These are phyloP conservation scores for Jimgerdemannia flammicorona DNA, from an alignment of 192 early-diverging fungal species.

Conservation along the genomic window DNA sequence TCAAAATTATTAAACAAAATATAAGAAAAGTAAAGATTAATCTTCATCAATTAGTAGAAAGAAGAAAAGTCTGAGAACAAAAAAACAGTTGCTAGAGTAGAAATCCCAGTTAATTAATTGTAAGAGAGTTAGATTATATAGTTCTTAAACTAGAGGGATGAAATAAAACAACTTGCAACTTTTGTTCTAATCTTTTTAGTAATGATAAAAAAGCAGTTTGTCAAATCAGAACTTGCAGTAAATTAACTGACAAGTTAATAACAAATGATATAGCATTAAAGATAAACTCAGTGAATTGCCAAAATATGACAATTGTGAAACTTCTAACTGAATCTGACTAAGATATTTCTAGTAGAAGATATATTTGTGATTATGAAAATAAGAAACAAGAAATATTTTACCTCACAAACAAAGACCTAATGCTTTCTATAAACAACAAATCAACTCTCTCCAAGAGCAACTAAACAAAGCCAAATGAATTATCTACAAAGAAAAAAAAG, in stretches of 20 bases:
- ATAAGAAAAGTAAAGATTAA: slow-evolving; percentile 24
- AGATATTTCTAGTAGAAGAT: slow-evolving; percentile 10
- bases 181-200: slow-evolving; percentile 7
- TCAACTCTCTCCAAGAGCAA: not conserved
- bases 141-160: slow-evolving; percentile 12
- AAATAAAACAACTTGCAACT: slow-evolving; percentile 10
- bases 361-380: slow-evolving; percentile 12
- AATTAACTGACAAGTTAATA: slow-evolving; percentile 15
- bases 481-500: not conserved
- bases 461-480: not conserved
- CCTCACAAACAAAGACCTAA: too few relatives aligned
- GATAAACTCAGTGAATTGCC: slow-evolving; percentile 12
- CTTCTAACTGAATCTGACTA: slow-evolving; percentile 14
- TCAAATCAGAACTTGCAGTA: slow-evolving; percentile 13
- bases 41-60: slow-evolving; percentile 18
- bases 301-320: slow-evolving; percentile 10
- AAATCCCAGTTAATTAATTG: slow-evolving; percentile 9
- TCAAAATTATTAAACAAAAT: slow-evolving; percentile 15
- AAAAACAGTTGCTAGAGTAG: slow-evolving; percentile 18
- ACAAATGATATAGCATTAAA: slow-evolving; percentile 16
- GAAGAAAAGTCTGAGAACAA: slow-evolving; percentile 12
- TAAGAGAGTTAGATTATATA: slow-evolving; percentile 11
- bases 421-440: not conserved
- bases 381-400: slow-evolving; percentile 11
- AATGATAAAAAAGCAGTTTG: slow-evolving; percentile 9